These are phyloP conservation scores for Boletus sp. DNA, from an alignment of 768 basidiomycete species.

Conservation along the genomic window DNA sequence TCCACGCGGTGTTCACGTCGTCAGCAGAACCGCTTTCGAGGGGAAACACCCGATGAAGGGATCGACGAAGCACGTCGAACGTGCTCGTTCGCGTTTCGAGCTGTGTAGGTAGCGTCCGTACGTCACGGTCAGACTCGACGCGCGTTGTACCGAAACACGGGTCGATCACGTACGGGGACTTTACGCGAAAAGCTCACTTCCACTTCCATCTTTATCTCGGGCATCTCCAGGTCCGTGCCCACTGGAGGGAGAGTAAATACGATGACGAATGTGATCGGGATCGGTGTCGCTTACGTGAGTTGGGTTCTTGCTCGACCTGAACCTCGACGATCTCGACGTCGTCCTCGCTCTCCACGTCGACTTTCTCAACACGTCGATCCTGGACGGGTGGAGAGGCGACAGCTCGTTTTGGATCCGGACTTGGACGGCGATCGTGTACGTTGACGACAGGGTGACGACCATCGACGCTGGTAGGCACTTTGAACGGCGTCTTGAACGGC, in stretches of 20 bases:
- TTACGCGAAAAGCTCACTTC: conserved; percentile 43
- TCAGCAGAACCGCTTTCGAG: not conserved
- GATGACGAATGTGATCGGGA: not conserved
- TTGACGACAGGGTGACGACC: conserved; percentile 19
- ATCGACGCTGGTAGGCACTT: conserved; percentile 41
- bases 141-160: too few species aligned
- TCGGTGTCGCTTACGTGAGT: not conserved
- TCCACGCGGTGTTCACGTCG: conserved; percentile 24
- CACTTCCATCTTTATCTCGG: conserved; percentile 35
- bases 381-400: not conserved
- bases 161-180: conserved; percentile 33
- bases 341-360: not conserved
- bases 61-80: conserved; percentile 40
- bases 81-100: conserved; percentile 33
- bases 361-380: not conserved
- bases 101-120: conserved; percentile 20
- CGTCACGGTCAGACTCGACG: not conserved
- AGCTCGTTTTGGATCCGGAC: not conserved
- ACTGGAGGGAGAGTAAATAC: not conserved
- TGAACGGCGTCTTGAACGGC: conserved; percentile 53
- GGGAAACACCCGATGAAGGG: conserved; percentile 31
- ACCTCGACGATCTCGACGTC: conserved; percentile 16
- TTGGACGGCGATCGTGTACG: not conserved
- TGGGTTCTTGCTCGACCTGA: not conserved
- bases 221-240: conserved; percentile 13